Evolutionary conservation across 2,329 filamentous ascomycete species (phyloP), one percentile per base, ranked within the genome.

Genomic region (Pseudocercospora cruenta): DNA sequence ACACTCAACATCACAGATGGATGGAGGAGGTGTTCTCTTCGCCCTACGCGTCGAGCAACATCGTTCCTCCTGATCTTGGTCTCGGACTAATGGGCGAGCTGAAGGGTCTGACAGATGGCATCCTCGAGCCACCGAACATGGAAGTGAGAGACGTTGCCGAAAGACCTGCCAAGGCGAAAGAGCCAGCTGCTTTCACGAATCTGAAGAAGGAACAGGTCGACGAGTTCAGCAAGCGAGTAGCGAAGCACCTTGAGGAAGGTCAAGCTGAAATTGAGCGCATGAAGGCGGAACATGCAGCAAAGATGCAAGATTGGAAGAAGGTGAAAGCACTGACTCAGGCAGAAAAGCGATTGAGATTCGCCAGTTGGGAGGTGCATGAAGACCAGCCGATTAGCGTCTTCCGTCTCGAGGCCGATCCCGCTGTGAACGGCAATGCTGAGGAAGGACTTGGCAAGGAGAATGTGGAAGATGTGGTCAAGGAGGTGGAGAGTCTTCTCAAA

Each of bases 11-110:
- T 74, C 94, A 99, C 74, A 93, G 97, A 78, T 98, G 94, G 95
- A 97, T 99, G 92, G 95, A 98, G 76, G 94, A 99, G 80, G 90
- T 99, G 28, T 87, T 98, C 62, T 92, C 91, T 0, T 98, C 94
- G 1, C 93, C 94, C 0, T 97, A 97, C 76, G 86, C 91, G 24
- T 91, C 94, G 68, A 87, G 86, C 58, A 92, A 96, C 76, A 96
- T 99, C 65, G 88, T 90, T 8, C 93, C 94, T 0, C 88, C 93
- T 2, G 94, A 97, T 76, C 86, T 98, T 36, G 93, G 93, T 0
- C 83, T 98, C 9, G 95, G 95, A 3, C 85, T 84, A 10, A 82
- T 83, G 80, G 95, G 95, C 43, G 91, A 94, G 78, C 84, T 99
- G 21, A 89, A 91, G 24, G 85, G 87, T 0, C 81, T 98, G 62